Conservation (phyloP, 2,329 filamentous ascomycete species). For the Teratosphaeria gauchensis region DNA sequence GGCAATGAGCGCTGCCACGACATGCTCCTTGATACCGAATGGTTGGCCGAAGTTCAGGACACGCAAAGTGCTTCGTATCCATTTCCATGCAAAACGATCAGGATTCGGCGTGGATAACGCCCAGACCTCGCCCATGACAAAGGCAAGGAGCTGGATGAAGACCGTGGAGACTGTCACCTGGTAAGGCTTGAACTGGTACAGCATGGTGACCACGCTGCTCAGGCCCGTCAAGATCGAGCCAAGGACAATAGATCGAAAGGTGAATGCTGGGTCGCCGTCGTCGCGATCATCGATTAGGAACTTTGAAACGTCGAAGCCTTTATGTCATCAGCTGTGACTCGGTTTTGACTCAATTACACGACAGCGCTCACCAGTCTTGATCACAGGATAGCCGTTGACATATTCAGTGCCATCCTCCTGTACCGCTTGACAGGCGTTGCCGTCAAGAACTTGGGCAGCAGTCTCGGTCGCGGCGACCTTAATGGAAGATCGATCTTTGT, state of each 20-base stretch:
- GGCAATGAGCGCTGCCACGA: conserved; percentile 35
- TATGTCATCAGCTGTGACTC: not conserved
- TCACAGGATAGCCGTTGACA: not conserved
- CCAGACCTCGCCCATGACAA: conserved; percentile 33
- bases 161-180: conserved; percentile 34
- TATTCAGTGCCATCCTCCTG: not conserved
- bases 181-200: conserved; percentile 42
- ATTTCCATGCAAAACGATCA: not conserved
- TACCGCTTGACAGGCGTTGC: not conserved
- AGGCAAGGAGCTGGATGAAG: conserved; percentile 37
- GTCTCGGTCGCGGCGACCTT: not conserved
- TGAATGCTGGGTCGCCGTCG: conserved; percentile 20
- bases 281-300: not conserved
- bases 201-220: conserved; percentile 13
- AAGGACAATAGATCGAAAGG: conserved; percentile 31
- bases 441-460: not conserved
- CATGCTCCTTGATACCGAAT: conserved; percentile 25
- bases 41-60: conserved; percentile 25
- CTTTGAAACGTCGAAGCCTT: not conserved
- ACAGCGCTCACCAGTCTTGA: not conserved
- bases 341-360: not conserved
- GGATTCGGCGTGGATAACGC: conserved; percentile 26
- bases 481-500: not conserved
- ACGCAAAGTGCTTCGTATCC: not conserved
- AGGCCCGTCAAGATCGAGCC: conserved; percentile 28